Conservation (phyloP, 306 rosid genomes). For the Dalbergia oliveri region DNA sequence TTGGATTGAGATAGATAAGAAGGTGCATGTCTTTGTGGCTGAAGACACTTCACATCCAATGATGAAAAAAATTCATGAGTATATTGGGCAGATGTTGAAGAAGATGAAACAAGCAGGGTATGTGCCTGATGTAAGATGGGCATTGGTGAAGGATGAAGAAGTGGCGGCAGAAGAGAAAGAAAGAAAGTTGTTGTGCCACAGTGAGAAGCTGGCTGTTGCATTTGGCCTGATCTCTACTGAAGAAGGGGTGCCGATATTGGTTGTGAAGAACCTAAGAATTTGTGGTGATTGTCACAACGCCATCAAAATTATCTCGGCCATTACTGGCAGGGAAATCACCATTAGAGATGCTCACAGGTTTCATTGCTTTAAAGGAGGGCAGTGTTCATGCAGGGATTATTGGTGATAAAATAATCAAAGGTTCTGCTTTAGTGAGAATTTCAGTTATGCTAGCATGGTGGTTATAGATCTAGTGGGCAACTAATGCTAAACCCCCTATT, state of each 20-base stretch:
- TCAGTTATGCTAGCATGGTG: not conserved
- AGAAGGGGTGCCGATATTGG: conserved; percentile 74
- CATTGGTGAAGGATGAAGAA: conserved; percentile 67
- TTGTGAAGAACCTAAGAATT: conserved; percentile 82
- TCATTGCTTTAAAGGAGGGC: conserved; percentile 80
- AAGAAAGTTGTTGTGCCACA: conserved; percentile 67
- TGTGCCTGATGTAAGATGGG: conserved; percentile 71
- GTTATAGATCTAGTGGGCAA: not conserved
- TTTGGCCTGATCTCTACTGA: conserved; percentile 70
- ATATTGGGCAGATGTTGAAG: conserved; percentile 67
- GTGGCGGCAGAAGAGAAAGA: conserved; percentile 70
- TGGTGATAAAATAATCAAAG: conserved; percentile 56
- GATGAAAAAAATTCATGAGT: conserved; percentile 70
- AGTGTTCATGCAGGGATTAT: conserved; percentile 84
- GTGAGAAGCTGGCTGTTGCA: conserved; percentile 84
- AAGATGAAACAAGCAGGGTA: conserved; percentile 77
- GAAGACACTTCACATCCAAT: conserved; percentile 82
- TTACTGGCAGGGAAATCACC: conserved; percentile 76
- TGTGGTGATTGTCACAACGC: conserved; percentile 93
- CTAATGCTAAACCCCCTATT: not conserved
- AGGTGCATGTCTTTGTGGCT: conserved; percentile 71
- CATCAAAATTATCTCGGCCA: conserved; percentile 70
- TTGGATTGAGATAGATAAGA: conserved; percentile 81
- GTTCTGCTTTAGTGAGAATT: conserved; percentile 16
- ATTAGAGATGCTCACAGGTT: conserved; percentile 82